phyloP scores from a whole-genome alignment of 2,329 filamentous ascomycete genomes.

The Metarhizium rileyi region DNA sequence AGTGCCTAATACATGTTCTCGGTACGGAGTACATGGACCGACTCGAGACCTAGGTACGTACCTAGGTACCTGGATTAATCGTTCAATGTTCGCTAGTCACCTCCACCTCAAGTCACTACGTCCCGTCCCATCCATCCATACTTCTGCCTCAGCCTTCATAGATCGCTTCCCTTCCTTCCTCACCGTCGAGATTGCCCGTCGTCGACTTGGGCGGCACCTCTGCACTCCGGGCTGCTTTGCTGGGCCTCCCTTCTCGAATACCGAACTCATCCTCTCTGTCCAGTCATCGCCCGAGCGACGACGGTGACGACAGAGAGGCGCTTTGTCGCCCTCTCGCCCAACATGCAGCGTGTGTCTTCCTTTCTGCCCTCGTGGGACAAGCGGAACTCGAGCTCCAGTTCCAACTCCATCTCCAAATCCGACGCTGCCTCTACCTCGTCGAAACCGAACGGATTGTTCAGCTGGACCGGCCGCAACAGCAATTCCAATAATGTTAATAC shows the following conservation, averaged over 20 bases:
- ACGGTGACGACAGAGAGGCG: conserved; percentile 25
- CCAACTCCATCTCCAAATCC: conserved; percentile 21
- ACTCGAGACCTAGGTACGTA: not conserved
- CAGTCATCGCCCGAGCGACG: conserved; percentile 22
- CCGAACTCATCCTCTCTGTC: conserved; percentile 20
- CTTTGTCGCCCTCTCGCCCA: conserved; percentile 16
- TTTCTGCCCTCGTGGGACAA: conserved; percentile 37
- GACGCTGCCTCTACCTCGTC: not conserved
- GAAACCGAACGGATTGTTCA: conserved; percentile 26
- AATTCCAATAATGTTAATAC: conserved; percentile 11
- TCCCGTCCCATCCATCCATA: too few relatives aligned
- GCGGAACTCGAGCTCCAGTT: conserved; percentile 25
- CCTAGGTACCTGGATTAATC: not conserved
- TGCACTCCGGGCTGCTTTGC: conserved; percentile 7
- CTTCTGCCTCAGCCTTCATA: not conserved
- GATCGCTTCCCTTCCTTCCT: not conserved
- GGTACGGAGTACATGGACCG: too few relatives aligned
- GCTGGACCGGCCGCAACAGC: conserved; percentile 39
- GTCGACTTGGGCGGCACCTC: conserved; percentile 1
- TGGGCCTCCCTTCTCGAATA: conserved; percentile 12
- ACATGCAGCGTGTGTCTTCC: conserved; percentile 34
- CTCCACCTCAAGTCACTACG: not conserved
- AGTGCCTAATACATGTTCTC: too few relatives aligned
- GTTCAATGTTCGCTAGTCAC: too few relatives aligned
- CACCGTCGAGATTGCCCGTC: not conserved